phyloP scores from a whole-genome alignment of 495 filamentous ascomycete species.

The Podospora tetraspora region DNA sequence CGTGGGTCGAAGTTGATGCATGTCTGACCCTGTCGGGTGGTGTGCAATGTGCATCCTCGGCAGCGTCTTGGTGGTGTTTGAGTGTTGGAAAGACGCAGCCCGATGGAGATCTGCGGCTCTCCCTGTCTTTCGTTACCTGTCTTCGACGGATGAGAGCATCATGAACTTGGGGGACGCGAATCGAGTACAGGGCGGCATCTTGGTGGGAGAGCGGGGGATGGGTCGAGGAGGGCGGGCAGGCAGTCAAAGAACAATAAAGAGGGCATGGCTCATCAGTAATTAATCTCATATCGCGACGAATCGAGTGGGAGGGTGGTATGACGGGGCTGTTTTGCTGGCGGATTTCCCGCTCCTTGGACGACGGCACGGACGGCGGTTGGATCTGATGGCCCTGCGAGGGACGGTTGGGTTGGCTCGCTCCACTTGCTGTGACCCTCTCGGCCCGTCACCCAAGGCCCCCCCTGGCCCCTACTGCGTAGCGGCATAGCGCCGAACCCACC shows the following conservation, averaged over 20 bases:
- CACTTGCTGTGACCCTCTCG: constrained; percentile 6
- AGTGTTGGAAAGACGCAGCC: not conserved
- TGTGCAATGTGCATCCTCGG: not conserved
- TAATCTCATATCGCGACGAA: not conserved
- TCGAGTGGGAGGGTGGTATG: not conserved
- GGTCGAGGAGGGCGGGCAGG: not conserved
- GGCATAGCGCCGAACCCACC: not conserved
- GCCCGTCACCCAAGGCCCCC: not conserved
- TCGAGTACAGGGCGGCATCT: not conserved
- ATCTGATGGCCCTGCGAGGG: not conserved
- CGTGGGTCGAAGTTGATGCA: constrained; percentile 6
- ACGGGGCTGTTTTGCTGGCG: not conserved
- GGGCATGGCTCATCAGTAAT: not conserved
- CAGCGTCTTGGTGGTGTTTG: not conserved
- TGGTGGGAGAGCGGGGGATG: not conserved
- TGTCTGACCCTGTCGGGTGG: constrained; percentile 3
- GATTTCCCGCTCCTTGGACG: not conserved
- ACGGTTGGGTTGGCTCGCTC: not conserved
- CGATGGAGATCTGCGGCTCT: constrained; percentile 7
- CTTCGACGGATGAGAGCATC: not conserved
- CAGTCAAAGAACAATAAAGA: not conserved
- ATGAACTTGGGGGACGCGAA: not conserved
- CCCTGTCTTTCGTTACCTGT: not conserved
- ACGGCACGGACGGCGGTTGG: not conserved
- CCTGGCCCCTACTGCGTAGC: not conserved